Conservation (phyloP, 1,284 basidiomycete species). For the Mycosarcoma mackinlayi region DNA sequence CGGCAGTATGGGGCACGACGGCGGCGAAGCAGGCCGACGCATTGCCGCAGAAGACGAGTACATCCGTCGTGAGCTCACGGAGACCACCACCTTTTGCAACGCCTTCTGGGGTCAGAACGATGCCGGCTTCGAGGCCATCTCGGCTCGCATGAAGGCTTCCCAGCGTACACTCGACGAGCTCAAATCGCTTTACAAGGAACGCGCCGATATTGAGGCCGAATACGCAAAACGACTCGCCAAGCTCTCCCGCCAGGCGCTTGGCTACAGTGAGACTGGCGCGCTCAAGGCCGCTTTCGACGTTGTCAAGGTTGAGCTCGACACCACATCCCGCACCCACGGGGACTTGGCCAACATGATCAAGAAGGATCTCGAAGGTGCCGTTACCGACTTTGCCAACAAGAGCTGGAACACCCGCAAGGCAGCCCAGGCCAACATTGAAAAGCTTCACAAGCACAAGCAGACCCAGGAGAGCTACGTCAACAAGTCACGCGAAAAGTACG, state of each 20-base stretch:
- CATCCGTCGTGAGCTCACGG: slow-evolving; percentile 67
- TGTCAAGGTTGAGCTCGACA: slow-evolving; percentile 83
- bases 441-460: slow-evolving; percentile 66
- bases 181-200: slow-evolving; percentile 85
- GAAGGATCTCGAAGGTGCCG: slow-evolving; percentile 77
- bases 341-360: slow-evolving; percentile 80
- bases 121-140: slow-evolving; percentile 88
- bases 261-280: slow-evolving; percentile 92
- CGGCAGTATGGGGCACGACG: slow-evolving; percentile 53
- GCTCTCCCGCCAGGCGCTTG: slow-evolving; percentile 81
- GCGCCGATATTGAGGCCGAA: slow-evolving; percentile 90
- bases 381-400: slow-evolving; percentile 61
- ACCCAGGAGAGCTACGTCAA: slow-evolving; percentile 64
- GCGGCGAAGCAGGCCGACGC: slow-evolving; percentile 54
- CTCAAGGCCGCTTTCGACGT: slow-evolving; percentile 81
- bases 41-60: slow-evolving; percentile 60
- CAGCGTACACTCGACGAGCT: slow-evolving; percentile 89
- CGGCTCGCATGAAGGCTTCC: slow-evolving; percentile 85
- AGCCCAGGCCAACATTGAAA: slow-evolving; percentile 57
- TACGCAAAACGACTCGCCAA: slow-evolving; percentile 88
- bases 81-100: slow-evolving; percentile 84
- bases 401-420: slow-evolving; percentile 57
- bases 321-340: slow-evolving; percentile 78
- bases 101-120: slow-evolving; percentile 84
- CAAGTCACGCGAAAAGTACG: slow-evolving; percentile 89